These are phyloP conservation scores for Pneumocystis wakefieldiae DNA, from an alignment of 1,139 yeast genomes.

Conservation along the genomic window DNA sequence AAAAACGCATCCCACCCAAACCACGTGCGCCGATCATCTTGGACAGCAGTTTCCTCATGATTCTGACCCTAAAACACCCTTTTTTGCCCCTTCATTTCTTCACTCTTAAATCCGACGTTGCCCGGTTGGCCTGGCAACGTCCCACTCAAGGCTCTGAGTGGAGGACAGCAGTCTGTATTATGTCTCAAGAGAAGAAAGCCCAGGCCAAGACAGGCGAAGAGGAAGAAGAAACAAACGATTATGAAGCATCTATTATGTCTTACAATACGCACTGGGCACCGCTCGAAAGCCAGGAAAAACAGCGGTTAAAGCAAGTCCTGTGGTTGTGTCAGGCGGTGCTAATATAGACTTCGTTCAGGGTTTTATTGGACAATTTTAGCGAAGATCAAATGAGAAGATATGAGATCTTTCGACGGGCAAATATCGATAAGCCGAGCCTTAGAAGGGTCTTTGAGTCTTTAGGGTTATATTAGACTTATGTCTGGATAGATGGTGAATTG, in stretches of 20 bases:
- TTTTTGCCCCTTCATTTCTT: too few species aligned
- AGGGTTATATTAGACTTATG: too few species aligned
- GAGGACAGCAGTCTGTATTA: not conserved
- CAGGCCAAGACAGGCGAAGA: not conserved
- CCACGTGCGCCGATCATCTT: too few species aligned
- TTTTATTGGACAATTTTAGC: conserved; percentile 58
- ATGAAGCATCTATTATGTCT: not conserved
- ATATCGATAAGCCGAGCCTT: conserved; percentile 63
- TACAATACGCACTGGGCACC: not conserved
- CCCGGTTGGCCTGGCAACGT: too few species aligned
- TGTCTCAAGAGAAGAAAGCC: not conserved
- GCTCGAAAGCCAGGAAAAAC: not conserved
- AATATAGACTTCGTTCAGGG: conserved; percentile 22
- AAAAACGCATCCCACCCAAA: not conserved
- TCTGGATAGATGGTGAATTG: conserved; percentile 43
- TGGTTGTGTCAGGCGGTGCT: not conserved
- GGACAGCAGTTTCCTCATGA: too few species aligned
- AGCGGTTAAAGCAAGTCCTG: not conserved
- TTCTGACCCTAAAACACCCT: too few species aligned
- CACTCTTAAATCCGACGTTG: too few species aligned
- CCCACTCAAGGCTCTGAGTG: too few species aligned
- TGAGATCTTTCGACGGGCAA: conserved; percentile 74
- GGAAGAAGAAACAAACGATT: not conserved
- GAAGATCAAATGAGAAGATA: conserved; percentile 77
- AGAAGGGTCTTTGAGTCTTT: conserved; percentile 43